Percentiles rank a stretch among this genome's conserved stretches.
phyloP scores from a whole-genome alignment of 768 basidiomycete genomes.

The Daedaleopsis nitida region DNA sequence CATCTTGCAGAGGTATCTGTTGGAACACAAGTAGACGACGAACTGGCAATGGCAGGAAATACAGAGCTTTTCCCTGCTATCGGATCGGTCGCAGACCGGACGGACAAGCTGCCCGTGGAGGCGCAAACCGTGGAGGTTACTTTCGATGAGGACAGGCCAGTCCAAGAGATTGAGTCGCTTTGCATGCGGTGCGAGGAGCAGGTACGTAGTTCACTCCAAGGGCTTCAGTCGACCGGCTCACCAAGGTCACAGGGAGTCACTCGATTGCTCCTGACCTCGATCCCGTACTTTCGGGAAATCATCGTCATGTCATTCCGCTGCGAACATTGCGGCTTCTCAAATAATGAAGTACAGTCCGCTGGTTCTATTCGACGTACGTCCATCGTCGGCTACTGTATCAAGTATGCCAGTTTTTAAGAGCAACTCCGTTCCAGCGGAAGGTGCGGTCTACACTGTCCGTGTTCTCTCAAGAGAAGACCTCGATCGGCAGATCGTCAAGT shows the following conservation, averaged over 20 bases:
- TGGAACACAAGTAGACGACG: background rate
- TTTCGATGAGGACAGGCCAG: conserved; percentile 58
- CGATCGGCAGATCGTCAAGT: conserved; percentile 92
- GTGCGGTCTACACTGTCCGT: conserved; percentile 77
- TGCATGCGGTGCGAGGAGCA: conserved; percentile 95
- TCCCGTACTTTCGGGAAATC: conserved; percentile 94
- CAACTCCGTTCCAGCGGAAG: conserved; percentile 60
- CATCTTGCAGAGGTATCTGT: too few relatives aligned
- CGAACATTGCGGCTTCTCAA: conserved; percentile 84
- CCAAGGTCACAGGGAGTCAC: conserved; percentile 70
- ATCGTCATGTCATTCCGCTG: conserved; percentile 97
- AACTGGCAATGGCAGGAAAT: conserved; percentile 19
- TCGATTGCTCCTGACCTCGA: conserved; percentile 85
- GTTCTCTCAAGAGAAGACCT: conserved; percentile 77
- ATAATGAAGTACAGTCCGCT: conserved; percentile 95
- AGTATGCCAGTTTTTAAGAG: background rate
- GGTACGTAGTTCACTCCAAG: conserved; percentile 46
- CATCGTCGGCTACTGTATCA: background rate
- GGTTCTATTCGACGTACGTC: conserved; percentile 78
- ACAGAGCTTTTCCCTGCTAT: conserved; percentile 32
- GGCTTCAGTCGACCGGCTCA: background rate
- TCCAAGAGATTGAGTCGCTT: conserved; percentile 86
- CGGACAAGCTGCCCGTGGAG: conserved; percentile 23
- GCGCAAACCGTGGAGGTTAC: conserved; percentile 16
- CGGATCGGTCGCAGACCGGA: conserved; percentile 30